Evolutionary conservation across 352 stramenopile genomes (phyloP), one percentile per base, ranked within the genome.

Genomic region (Plasmopara viticola): DNA sequence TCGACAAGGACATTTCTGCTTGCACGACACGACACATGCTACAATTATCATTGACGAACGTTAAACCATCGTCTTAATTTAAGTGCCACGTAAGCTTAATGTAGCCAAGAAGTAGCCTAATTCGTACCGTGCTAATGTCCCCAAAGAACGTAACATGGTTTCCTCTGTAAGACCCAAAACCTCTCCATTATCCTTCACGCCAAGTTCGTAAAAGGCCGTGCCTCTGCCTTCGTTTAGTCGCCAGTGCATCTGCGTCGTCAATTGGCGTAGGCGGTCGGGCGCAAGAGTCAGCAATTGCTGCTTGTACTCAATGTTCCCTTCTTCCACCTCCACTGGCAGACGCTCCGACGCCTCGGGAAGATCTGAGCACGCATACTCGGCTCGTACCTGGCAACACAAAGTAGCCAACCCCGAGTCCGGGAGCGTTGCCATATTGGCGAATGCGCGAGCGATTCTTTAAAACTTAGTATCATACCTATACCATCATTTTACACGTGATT

Each of bases 241-340:
- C 84, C 84, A 96, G 58, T 95, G 84, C 60, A 96, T 68, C 65
- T 96, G 87, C 31, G 87, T 96, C 44, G 80, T 90, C 44, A 96
- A 64, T 60, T 96, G 87, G 53, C 84, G 78, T 14, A 95, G 54
- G 7, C 86, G 73, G 29, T 91, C 86, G 41, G 78, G 60, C 7
- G 77, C 56, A 1, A 74, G 74, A 44, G 86, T 69, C n/a, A 89
- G 67, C 33, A 96, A 68, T 65, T 94, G 83, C 44, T 89, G 74
- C 68, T 96, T 96, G 66, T 96, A 95, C 74, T 96, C 87, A 44
- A 95, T 72, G 58, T 94, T 95, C 18, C 87, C 87, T 56, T 95
- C 83, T 60, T 96, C 87, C 43, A 95, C 68, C 56, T 96, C 87
- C 34, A 78, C 67, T 9, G 78, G 72, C 18, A 93, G 59, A 43